Evolutionary conservation across 169 alveolate species (phyloP), one percentile per base, ranked within the genome.

Genomic region (Toxoplasma gondii): DNA sequence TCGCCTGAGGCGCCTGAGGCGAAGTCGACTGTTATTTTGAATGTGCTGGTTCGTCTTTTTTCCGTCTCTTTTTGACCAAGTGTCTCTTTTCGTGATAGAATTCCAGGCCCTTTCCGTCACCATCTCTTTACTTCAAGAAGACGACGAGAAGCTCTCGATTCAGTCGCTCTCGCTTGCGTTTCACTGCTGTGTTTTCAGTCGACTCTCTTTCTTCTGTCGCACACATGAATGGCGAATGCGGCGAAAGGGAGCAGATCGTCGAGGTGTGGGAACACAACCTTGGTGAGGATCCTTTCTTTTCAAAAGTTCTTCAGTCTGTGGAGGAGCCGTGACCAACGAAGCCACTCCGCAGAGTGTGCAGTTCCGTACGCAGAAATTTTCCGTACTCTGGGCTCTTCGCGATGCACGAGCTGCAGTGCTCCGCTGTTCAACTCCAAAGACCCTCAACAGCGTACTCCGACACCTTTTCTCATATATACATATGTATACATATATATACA

Each of bases 241-340:
- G 64, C 41, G 95, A 84, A 70, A 87, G 91, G 78, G 91, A 67
- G 88, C 96, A 88, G 74, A 93, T 93, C 44, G 70, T 53, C 49
- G 96, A 94, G 88, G 96, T 94, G 41, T 94, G 96, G 96, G 96
- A 91, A 81, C 91, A 94, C 74, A 94, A 94, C 58, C 93, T 94
- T 29, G 95, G 95, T 92, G 17, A 78, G 91, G 38, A 64, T n/a
- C n/a, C 78, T 22, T 34, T 34, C 9, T 27, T 49, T 34, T 31
- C 69, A 44, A 49, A 41, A 9, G 31, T 10, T 1, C 27, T 31
- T 38, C 22, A 22, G 69, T 38, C 16, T 24, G 69, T 10, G 80
- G 39, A 53, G 31, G 12, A 1, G 41, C n/a, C n/a, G n/a, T n/a
- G n/a, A n/a, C n/a, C n/a, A n/a, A n/a, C n/a, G n/a, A n/a, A n/a